Evolutionary conservation across 768 basidiomycete genomes (phyloP).

Genomic region (Phallus indusiatus): DNA sequence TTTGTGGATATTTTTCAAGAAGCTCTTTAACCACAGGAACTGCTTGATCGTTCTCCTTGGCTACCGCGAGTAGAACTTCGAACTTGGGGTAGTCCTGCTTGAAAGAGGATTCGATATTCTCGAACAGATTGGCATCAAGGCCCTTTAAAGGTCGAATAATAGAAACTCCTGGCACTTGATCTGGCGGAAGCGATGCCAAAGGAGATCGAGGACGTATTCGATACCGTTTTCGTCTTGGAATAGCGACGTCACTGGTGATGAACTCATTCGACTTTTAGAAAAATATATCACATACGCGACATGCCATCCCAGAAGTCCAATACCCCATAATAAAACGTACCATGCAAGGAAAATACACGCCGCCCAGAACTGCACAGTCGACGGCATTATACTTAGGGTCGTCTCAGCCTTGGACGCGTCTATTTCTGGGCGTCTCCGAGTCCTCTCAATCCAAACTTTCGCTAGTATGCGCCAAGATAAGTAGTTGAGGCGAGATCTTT

Average conservation of each 20-base stretch:
- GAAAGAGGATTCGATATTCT: conserved; percentile 92
- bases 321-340: conserved; percentile 6
- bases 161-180: conserved; percentile 73
- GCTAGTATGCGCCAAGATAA: background rate
- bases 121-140: conserved; percentile 89
- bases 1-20: conserved; percentile 65
- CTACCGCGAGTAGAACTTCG: conserved; percentile 86
- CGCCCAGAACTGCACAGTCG: background rate
- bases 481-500: background rate
- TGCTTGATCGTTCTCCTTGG: conserved; percentile 83
- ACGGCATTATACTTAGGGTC: conserved; percentile 3
- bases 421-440: background rate
- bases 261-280: background rate
- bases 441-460: background rate
- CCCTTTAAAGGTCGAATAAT: conserved; percentile 93
- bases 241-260: background rate
- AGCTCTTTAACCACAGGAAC: conserved; percentile 74
- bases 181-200: conserved; percentile 35
- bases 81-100: conserved; percentile 84
- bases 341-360: background rate
- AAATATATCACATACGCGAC: conserved; percentile 8
- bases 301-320: conserved; percentile 6
- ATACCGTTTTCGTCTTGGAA: conserved; percentile 42
- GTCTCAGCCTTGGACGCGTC: background rate
- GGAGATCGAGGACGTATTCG: conserved; percentile 56